Evolutionary conservation across 106 monocot genomes (phyloP).

Genomic region (Acorus calamus): DNA sequence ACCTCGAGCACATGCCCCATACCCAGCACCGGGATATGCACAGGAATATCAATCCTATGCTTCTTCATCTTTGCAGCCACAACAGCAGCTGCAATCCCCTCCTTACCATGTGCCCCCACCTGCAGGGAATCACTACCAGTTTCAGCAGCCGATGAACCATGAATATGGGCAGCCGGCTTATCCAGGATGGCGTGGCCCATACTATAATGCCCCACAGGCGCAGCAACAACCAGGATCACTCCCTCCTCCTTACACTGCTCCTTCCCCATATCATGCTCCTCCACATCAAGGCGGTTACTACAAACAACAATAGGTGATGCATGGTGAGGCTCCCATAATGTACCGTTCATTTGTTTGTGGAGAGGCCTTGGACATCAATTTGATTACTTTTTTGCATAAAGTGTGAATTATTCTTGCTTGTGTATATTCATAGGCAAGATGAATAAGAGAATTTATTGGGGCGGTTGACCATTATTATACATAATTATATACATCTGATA

Average conservation of each 20-base stretch:
- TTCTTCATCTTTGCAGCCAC: not conserved
- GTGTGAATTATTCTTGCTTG: no score
- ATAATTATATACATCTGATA: no score
- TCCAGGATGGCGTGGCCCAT: slow-evolving; percentile 70
- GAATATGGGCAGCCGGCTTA: slow-evolving; percentile 73
- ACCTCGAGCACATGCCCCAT: slow-evolving; percentile 10
- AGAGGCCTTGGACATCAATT: no score
- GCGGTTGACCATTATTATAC: no score
- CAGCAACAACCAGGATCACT: slow-evolving; percentile 28
- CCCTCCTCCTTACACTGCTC: slow-evolving; percentile 43
- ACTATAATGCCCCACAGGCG: slow-evolving; percentile 32
- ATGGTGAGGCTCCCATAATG: no score
- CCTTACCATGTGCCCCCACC: slow-evolving; percentile 22
- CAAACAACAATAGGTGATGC: slow-evolving; percentile 28
- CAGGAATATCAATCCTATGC: slow-evolving; percentile 49
- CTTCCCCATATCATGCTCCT: slow-evolving; percentile 24
- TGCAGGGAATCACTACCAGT: slow-evolving; percentile 25
- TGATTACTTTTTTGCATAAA: no score
- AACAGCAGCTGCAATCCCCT: slow-evolving; percentile 9
- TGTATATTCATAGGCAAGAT: no score
- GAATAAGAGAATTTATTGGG: no score
- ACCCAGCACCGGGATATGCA: slow-evolving; percentile 30
- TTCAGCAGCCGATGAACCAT: slow-evolving; percentile 28
- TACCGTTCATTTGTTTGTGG: no score
- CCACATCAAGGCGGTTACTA: slow-evolving; percentile 62